phyloP scores from a whole-genome alignment of 371 early-diverging fungal species.

The Synchytrium microbalum region DNA sequence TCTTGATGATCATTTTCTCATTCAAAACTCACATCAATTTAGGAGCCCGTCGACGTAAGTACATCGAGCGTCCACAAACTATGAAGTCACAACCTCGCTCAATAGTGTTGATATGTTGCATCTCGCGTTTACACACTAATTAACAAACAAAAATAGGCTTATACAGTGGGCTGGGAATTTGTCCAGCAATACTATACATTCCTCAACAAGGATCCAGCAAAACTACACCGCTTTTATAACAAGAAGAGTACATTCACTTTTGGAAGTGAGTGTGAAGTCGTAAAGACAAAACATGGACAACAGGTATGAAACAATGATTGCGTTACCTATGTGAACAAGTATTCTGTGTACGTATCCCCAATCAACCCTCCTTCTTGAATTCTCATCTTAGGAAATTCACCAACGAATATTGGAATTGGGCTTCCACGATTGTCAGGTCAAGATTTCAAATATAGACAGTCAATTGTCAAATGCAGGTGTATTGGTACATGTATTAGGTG shows the following conservation, averaged over 20 bases:
- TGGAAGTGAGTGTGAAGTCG: constrained; percentile 74
- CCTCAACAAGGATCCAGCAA: constrained; percentile 74
- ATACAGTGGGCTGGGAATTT: constrained; percentile 91
- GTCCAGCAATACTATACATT: constrained; percentile 93
- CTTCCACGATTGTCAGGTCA: constrained; percentile 71
- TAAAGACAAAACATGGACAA: constrained; percentile 55
- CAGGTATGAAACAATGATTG: constrained; percentile 41
- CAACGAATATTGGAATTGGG: constrained; percentile 61
- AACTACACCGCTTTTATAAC: constrained; percentile 83
- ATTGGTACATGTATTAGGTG: constrained; percentile 85
- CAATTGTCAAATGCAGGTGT: constrained; percentile 75
- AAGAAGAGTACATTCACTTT: constrained; percentile 69
- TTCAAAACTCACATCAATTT: no score
- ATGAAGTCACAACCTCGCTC: no score
- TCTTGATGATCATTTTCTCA: no score
- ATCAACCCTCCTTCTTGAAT: no score
- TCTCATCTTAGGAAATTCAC: constrained; percentile 64
- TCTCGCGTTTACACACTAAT: no score
- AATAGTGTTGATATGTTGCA: no score
- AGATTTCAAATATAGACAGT: constrained; percentile 82
- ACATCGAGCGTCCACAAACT: no score
- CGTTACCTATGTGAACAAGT: constrained; percentile 7
- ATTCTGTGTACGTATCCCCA: no score
- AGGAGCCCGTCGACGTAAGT: no score
- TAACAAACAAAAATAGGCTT: no score